Evolutionary conservation across 2,329 filamentous ascomycete species (phyloP), one percentile per base, ranked within the genome.

Genomic region (Colletotrichum sp.): DNA sequence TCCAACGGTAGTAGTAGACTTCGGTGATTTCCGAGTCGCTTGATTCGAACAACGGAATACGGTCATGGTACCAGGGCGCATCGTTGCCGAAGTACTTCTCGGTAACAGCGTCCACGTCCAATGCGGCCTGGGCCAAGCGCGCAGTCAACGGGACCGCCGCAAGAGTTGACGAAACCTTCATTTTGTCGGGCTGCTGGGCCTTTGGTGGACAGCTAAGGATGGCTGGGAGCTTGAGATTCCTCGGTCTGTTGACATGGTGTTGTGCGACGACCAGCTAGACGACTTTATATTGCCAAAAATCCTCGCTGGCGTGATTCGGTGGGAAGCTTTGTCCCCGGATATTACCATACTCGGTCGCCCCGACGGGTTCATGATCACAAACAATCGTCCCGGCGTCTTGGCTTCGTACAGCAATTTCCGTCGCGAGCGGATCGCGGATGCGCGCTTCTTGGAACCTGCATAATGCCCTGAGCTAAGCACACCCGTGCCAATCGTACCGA

Each of bases 1-100:
- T 83, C 80, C 84, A 85, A 52, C 86, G 83, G 77, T 88, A 88
- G 77, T 88, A 88, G 76, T 87, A 88, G 21, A 88, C 86, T 73
- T 87, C 84, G 76, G 87, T 83, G 67, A 88, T 83, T 24, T 83
- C 32, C 8, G 70, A 18, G 26, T 68, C 63, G 63, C 70, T 68
- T 2, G 70, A 72, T 64, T 72, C 70, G 55, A 72, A 72, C 6
- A 72, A 8, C 15, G 69, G 70, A 26, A 68, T 59, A 6, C 70
- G 70, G 49, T 72, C 30, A 21, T 52, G 64, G 28, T 68, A 72
- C 70, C 70, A 72, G 5, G 70, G 70, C 26, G 70, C 70, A 13
- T 72, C 70, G 28, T 72, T 72, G 70, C 70, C 63, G 10, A 72
- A 72, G 63, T 72, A 68, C 34, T 68, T 72, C 12, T 67, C 26